These are phyloP conservation scores for Jimgerdemannia flammicorona DNA, from an alignment of 192 early-diverging fungal species.

Conservation along the genomic window DNA sequence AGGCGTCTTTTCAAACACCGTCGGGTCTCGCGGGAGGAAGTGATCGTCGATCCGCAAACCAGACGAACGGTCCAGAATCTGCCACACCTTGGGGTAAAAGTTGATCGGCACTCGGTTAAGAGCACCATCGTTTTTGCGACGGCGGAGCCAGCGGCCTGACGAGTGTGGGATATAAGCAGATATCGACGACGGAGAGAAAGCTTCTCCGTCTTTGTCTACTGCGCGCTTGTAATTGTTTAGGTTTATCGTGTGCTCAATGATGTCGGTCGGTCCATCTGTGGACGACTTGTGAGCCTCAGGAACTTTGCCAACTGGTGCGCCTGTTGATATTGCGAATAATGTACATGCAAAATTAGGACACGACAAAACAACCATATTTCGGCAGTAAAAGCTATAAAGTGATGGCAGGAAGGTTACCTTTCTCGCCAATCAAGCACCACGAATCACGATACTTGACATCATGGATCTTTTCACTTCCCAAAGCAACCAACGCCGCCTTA, in stretches of 20 bases:
- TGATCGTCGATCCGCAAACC: constrained; percentile 58
- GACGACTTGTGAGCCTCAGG: constrained; percentile 53
- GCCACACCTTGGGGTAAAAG: constrained; percentile 80
- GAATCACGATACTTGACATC: constrained; percentile 72
- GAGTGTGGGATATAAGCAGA: constrained; percentile 42
- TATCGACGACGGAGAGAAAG: constrained; percentile 34
- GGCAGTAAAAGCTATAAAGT: background rate
- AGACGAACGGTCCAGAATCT: constrained; percentile 56
- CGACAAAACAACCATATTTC: background rate
- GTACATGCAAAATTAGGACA: background rate
- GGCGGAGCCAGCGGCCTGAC: constrained; percentile 65
- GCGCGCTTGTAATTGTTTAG: constrained; percentile 42
- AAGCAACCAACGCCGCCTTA: constrained; percentile 48
- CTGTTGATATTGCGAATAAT: background rate
- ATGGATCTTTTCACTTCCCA: constrained; percentile 55
- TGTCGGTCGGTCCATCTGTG: constrained; percentile 55
- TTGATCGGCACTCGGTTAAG: constrained; percentile 74
- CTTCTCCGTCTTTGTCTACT: constrained; percentile 13
- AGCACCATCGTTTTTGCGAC: constrained; percentile 82
- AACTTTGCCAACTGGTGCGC: constrained; percentile 2
- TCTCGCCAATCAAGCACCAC: constrained; percentile 78
- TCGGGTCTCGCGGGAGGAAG: constrained; percentile 68
- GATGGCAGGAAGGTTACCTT: constrained; percentile 38
- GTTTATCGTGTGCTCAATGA: constrained; percentile 46
- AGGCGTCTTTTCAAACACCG: constrained; percentile 76